Evolutionary conservation across 2,329 filamentous ascomycete genomes (phyloP).

Genomic region (Pseudogymnoascus sp.): DNA sequence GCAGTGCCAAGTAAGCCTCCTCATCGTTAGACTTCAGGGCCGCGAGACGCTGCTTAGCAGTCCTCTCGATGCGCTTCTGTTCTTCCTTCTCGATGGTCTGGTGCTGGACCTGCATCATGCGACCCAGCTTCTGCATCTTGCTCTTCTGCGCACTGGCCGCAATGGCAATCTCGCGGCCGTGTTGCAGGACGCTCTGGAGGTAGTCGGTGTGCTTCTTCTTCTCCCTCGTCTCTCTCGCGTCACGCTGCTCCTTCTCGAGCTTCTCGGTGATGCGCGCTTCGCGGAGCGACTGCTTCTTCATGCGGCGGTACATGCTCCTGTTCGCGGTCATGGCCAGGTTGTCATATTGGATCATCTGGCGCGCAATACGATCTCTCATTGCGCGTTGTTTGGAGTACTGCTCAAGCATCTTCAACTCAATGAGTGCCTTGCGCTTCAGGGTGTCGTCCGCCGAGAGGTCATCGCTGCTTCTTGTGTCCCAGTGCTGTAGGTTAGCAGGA

Average conservation of each 20-base stretch:
- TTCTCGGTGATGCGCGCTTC: conserved; percentile 98
- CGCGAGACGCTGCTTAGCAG: conserved; percentile 98
- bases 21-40: conserved; percentile 98
- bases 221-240: conserved; percentile 89
- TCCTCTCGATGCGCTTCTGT: conserved; percentile 95
- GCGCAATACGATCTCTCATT: conserved; percentile 76
- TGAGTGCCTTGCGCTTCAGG: conserved; percentile 80
- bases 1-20: conserved; percentile 94
- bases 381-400: conserved; percentile 83
- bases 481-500: conserved; percentile 77
- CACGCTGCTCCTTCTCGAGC: conserved; percentile 95
- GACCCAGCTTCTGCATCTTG: conserved; percentile 78
- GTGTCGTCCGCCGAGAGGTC: conserved; percentile 67
- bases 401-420: conserved; percentile 87
- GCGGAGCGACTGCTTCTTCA: conserved; percentile 94
- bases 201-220: conserved; percentile 97
- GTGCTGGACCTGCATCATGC: conserved; percentile 82
- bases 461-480: conserved; percentile 67
- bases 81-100: conserved; percentile 98
- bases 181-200: conserved; percentile 74
- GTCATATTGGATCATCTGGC: conserved; percentile 90
- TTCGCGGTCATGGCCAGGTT: conserved; percentile 97
- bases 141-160: conserved; percentile 57
- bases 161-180: conserved; percentile 68
- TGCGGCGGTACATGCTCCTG: conserved; percentile 76